Evolutionary conservation across 176 grass and related monocot genomes (phyloP).

Genomic region (Carex kokanica): DNA sequence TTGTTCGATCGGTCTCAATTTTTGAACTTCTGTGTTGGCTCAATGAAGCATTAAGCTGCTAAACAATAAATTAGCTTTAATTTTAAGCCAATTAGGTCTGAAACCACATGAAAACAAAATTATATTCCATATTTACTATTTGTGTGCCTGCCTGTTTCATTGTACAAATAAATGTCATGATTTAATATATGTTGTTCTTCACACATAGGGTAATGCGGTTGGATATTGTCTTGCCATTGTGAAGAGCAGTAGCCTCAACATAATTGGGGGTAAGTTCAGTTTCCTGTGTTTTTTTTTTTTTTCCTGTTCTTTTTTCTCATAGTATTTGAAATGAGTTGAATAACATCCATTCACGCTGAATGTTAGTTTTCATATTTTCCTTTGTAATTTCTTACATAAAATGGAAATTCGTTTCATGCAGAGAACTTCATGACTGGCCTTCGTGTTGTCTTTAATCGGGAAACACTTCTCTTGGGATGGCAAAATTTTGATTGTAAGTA

Average conservation of each 20-base stretch:
- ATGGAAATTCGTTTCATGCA: constrained; percentile 32
- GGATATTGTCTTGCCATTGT: constrained; percentile 81
- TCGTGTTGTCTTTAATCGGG: constrained; percentile 74
- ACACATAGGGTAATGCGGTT: constrained; percentile 21
- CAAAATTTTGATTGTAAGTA: constrained; percentile 69
- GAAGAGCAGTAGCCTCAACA: constrained; percentile 58
- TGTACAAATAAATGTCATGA: not conserved
- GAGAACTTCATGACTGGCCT: constrained; percentile 88
- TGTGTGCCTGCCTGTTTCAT: not conserved
- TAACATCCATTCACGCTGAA: not conserved
- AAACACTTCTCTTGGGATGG: constrained; percentile 75
- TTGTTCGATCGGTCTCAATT: not conserved
- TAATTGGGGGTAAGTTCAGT: constrained; percentile 74
- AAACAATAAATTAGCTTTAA: not conserved
- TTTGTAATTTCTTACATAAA: not conserved
- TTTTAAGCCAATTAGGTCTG: not conserved
- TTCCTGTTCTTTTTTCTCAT: not conserved
- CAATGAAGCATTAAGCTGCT: not conserved
- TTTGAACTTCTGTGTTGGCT: not conserved
- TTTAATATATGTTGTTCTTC: constrained; percentile 18
- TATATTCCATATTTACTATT: not conserved
- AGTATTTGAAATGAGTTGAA: not conserved
- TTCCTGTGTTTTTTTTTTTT: constrained; percentile 1
- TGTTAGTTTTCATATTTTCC: not conserved
- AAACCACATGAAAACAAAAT: not conserved